Base-by-base conservation (phyloP, 2,329 filamentous ascomycete species). In the Colletotrichum sp. region DNA sequence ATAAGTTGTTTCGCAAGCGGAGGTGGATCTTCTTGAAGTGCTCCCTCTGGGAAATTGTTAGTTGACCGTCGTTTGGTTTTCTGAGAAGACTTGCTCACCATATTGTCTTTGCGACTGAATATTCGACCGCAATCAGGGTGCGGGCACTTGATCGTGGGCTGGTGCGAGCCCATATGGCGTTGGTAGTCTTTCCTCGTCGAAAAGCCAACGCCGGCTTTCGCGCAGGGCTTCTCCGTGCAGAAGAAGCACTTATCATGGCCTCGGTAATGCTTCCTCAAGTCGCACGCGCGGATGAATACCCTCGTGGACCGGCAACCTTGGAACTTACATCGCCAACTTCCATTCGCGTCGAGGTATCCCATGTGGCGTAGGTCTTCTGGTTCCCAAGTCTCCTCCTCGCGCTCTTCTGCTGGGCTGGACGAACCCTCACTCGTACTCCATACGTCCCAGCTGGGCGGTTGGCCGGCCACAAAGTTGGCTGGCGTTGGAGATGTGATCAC, bases 221-320 rank as follows among this genome's bases (percentile, higher is more conserved):
- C 62, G 32, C 72, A 75, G 16, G 68, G 68, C 60, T 49, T 34
- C 36, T 75, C 72, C 5, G 72, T 32, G 36, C 71, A 73, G 66
- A 73, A 73, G 36, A 73, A 73, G 57, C 36, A 70, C 39, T 73
- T 73, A 3, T 70, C 71, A 39, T 73, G 66, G 16, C 71, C 71
- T 8, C 71, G 71, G 59, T 36, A 70, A 15, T 73, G 71, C 26
- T 73, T 73, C 39, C 71, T 36, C 39, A 73, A 30, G 32, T 73
- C 71, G 44, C 71, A 73, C 6, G 71, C 71, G 13, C 71, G 71
- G 30, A 57, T 59, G 28, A 73, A 73, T 4, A 73, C 71, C 16
- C 71, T 10, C 1, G 57, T 49, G 1, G 71, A 73, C 5, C 71
- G 39, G 16, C 71, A 73, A 1, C 71, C 71, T 4, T 55, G 28